Conservation (phyloP, 371 early-diverging fungal species). For the Entomophthora muscae region DNA sequence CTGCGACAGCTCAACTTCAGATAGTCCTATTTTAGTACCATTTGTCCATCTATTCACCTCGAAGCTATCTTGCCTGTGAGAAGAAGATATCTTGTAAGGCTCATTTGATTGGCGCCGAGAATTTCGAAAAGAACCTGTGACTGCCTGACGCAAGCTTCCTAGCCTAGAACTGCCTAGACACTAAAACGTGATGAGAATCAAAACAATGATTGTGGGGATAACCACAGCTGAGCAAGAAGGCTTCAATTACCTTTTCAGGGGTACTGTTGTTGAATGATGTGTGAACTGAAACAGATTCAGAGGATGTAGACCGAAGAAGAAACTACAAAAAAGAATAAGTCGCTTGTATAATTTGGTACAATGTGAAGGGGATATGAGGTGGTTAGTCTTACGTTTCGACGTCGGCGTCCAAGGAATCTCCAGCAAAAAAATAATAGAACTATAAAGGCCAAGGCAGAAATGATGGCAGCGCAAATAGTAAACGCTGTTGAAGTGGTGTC, state of each 20-base stretch:
- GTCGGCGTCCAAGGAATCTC: neutral
- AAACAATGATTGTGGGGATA: neutral
- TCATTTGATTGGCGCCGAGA: neutral
- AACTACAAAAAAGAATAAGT: neutral
- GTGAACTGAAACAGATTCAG: neutral
- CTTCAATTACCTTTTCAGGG: neutral
- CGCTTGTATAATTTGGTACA: too few species aligned
- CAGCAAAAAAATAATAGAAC: neutral
- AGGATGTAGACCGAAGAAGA: neutral
- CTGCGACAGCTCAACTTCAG: neutral
- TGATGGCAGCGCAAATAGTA: neutral
- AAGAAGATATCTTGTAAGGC: neutral
- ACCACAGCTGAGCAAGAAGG: neutral
- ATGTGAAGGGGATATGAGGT: neutral
- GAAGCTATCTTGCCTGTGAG: neutral
- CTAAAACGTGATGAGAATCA: neutral
- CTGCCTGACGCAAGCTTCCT: neutral
- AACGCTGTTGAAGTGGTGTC: neutral
- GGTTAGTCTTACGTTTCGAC: neutral
- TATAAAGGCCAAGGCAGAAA: neutral
- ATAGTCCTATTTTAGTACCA: neutral
- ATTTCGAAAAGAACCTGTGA: neutral
- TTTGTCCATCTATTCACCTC: neutral
- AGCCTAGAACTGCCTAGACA: neutral
- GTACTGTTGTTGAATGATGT: neutral